phyloP scores from a whole-genome alignment of 345 rosid species.

The Moricandia moricandioides region DNA sequence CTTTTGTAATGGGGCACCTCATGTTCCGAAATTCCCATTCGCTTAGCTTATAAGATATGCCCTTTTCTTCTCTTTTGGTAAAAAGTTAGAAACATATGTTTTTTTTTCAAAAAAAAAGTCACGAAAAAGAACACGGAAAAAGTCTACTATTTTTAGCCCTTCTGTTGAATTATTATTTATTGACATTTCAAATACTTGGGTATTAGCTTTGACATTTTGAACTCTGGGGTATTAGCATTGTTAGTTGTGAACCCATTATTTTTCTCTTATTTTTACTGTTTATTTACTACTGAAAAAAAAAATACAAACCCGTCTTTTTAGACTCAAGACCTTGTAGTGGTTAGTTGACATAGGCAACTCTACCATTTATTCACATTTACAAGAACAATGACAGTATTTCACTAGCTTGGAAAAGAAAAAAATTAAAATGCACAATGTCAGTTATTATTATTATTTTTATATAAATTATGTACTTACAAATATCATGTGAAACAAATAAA shows the following conservation, averaged over 20 bases:
- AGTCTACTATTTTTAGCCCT: not conserved
- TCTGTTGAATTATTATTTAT: not conserved
- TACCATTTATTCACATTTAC: not conserved
- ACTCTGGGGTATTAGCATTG: not conserved
- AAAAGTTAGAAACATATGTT: not conserved
- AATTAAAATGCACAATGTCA: not conserved
- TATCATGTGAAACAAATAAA: conserved; percentile 2
- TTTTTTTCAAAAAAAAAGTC: not conserved
- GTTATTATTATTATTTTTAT: not conserved
- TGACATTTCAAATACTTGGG: not conserved
- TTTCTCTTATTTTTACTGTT: no score
- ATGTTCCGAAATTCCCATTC: conserved; percentile 26
- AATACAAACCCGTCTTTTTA: not conserved
- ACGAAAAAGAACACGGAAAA: not conserved
- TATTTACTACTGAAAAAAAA: not conserved
- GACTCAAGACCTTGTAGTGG: not conserved
- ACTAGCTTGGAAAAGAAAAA: not conserved
- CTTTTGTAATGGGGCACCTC: conserved; percentile 31
- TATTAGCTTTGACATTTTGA: not conserved
- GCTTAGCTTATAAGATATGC: conserved; percentile 35
- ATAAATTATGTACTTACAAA: not conserved
- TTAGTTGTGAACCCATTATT: not conserved
- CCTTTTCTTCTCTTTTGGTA: conserved; percentile 22
- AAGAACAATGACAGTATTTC: not conserved
- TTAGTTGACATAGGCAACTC: not conserved